A percentile compares a stretch with the other conserved stretches of the same genome.
Evolutionary conservation across 805 yeast species (phyloP).

Genomic region (Helenozyma rhizophorensis): DNA sequence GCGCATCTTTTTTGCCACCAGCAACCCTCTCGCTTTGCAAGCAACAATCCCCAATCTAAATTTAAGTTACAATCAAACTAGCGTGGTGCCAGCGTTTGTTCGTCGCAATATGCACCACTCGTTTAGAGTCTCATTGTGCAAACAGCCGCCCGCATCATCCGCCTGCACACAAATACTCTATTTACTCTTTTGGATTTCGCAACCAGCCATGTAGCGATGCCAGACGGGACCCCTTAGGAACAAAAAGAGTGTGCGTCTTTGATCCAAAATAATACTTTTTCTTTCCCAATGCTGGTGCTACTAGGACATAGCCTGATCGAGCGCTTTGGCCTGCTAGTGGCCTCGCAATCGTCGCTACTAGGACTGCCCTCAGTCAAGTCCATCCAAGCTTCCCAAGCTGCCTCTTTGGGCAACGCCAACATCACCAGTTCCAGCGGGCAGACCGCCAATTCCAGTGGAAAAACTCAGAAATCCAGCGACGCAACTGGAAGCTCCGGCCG

Average conservation of each 20-base stretch:
- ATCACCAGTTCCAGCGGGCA: slow-evolving; percentile 1
- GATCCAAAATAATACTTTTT: background rate
- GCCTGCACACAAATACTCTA: background rate
- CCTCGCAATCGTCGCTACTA: slow-evolving; percentile 5
- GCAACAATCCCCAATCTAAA: background rate
- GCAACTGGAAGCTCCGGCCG: background rate
- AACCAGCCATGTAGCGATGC: slow-evolving; percentile 10
- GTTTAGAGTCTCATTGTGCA: background rate
- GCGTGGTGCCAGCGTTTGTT: background rate
- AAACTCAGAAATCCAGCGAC: background rate
- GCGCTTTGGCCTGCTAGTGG: slow-evolving; percentile 4
- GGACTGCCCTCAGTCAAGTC: no score
- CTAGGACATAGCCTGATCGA: slow-evolving; percentile 7
- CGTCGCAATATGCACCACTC: slow-evolving; percentile 3
- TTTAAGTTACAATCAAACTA: background rate
- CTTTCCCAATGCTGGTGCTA: slow-evolving; percentile 8
- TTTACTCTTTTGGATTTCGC: slow-evolving; percentile 6
- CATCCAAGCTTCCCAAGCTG: slow-evolving; percentile 2
- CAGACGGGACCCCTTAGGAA: background rate
- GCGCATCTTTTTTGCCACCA: slow-evolving; percentile 10
- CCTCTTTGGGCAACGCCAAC: no score
- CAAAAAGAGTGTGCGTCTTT: background rate
- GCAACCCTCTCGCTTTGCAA: background rate
- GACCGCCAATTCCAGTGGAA: background rate
- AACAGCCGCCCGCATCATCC: background rate